Evolutionary conservation across 2,329 filamentous ascomycete genomes (phyloP).

Genomic region (Raffaelea albimanens): DNA sequence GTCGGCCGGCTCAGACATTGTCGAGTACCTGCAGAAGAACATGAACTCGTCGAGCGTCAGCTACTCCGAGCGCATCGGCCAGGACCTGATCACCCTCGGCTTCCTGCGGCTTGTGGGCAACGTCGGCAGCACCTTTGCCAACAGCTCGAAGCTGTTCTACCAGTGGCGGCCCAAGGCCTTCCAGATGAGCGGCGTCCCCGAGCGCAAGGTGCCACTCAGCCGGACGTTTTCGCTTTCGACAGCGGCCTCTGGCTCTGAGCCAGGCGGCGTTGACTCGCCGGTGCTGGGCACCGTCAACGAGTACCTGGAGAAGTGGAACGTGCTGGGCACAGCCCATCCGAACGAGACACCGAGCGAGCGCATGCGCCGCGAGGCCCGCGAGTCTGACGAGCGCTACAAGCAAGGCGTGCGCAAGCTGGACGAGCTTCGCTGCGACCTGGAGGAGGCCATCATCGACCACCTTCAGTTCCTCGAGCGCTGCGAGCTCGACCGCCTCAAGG

Average conservation of each 20-base stretch:
- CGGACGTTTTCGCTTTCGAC: conserved; percentile 63
- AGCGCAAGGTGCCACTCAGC: conserved; percentile 68
- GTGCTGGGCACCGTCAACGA: conserved; percentile 76
- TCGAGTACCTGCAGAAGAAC: conserved; percentile 86
- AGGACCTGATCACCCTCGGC: conserved; percentile 79
- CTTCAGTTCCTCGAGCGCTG: conserved; percentile 95
- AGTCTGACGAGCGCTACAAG: conserved; percentile 93
- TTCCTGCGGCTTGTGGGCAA: conserved; percentile 88
- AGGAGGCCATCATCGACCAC: conserved; percentile 88
- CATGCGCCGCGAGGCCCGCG: conserved; percentile 76
- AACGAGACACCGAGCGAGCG: conserved; percentile 86
- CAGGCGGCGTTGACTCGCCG: conserved; percentile 61
- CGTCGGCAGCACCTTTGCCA: conserved; percentile 90
- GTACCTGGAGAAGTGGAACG: conserved; percentile 86
- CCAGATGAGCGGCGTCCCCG: conserved; percentile 74
- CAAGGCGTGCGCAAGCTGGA: conserved; percentile 76
- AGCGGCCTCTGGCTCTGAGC: neutral
- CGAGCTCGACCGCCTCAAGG: conserved; percentile 90
- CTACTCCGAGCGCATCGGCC: conserved; percentile 89
- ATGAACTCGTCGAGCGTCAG: conserved; percentile 77
- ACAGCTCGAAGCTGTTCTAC: conserved; percentile 95
- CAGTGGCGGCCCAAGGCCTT: conserved; percentile 94
- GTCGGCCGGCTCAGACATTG: conserved; percentile 83
- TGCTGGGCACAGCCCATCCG: conserved; percentile 79
- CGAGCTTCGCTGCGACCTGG: conserved; percentile 83